Percentiles rank a stretch among this genome's conserved stretches.
Conservation (phyloP, 164 flowering plant species). For the Malania oleifera region DNA sequence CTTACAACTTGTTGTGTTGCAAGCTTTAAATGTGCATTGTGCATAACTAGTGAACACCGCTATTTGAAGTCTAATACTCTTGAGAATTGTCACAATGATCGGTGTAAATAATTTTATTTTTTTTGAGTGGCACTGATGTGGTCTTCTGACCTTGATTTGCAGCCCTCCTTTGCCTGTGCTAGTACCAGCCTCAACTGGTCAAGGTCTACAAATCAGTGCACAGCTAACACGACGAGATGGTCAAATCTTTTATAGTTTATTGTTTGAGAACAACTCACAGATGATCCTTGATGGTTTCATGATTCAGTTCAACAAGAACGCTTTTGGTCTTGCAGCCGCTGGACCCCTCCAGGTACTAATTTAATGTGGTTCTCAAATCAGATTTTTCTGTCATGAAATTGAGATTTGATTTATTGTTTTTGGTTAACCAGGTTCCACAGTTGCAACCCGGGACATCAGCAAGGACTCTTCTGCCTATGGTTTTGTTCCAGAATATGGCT, state of each 20-base stretch:
- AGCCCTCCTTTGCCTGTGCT: slow-evolving; percentile 87
- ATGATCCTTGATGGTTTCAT: slow-evolving; percentile 85
- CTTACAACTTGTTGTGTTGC: background rate
- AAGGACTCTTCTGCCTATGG: slow-evolving; percentile 84
- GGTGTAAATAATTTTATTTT: no score
- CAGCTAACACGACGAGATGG: slow-evolving; percentile 74
- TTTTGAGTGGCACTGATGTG: slow-evolving; percentile 9
- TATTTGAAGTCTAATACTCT: no score
- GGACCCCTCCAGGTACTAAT: slow-evolving; percentile 73
- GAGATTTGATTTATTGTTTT: slow-evolving; percentile 1
- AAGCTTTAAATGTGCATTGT: background rate
- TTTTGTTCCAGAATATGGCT: slow-evolving; percentile 68
- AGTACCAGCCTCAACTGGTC: slow-evolving; percentile 75
- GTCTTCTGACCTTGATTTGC: slow-evolving; percentile 24
- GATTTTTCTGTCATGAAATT: background rate
- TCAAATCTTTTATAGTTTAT: slow-evolving; percentile 81
- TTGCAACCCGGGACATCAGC: slow-evolving; percentile 84
- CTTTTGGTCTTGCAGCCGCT: slow-evolving; percentile 93
- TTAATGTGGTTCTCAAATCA: background rate
- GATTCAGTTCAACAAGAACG: slow-evolving; percentile 98
- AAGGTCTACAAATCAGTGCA: slow-evolving; percentile 91
- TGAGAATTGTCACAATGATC: no score
- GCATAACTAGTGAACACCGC: no score
- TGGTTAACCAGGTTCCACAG: slow-evolving; percentile 59
- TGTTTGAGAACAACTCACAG: slow-evolving; percentile 83